Evolutionary conservation across 129 eudicot species (phyloP).

Genomic region (Deinandra increscens): DNA sequence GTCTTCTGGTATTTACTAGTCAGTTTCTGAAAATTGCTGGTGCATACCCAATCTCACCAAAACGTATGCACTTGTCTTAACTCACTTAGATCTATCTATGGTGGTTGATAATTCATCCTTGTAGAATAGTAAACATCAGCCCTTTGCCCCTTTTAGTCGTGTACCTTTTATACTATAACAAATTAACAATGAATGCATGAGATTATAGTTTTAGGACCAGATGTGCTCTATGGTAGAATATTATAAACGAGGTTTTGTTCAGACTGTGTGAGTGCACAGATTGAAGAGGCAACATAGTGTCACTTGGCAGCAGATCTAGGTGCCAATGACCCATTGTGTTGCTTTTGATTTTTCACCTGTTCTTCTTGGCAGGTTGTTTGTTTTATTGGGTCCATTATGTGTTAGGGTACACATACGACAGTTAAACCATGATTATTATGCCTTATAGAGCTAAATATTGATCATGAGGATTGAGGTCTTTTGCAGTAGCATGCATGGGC

Average conservation of each 20-base stretch:
- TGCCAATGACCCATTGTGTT: not conserved
- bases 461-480: not conserved
- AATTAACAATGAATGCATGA: not conserved
- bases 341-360: not conserved
- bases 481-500: not conserved
- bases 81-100: not conserved
- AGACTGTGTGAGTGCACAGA: not conserved
- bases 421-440: not conserved
- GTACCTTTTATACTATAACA: not conserved
- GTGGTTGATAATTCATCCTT: conserved; percentile 3
- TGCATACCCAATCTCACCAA: not conserved
- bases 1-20: not conserved
- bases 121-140: not conserved
- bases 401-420: not conserved
- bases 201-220: not conserved
- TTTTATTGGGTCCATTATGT: not conserved
- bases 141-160: not conserved
- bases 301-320: not conserved
- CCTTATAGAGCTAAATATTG: not conserved
- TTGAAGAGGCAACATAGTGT: not conserved
- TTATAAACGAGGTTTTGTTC: not conserved
- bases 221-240: not conserved
- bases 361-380: not conserved
- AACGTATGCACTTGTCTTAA: not conserved
- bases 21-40: not conserved